phyloP scores from a whole-genome alignment of 257 asterid genomes.

The Penstemon davidsonii region DNA sequence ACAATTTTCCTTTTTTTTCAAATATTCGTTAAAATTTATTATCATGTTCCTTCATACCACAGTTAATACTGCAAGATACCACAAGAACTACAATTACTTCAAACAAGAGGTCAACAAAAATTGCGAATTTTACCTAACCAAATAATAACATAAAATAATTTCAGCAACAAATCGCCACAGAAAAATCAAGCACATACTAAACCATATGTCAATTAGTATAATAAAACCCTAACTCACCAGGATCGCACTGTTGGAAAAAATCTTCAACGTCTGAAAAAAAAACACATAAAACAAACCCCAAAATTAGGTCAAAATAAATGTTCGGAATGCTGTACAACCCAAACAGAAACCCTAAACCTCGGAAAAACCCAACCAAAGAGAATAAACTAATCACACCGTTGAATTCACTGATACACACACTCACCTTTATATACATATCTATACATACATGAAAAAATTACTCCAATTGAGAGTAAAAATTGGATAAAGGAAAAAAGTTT shows the following conservation, averaged over 20 bases:
- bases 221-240: constrained; percentile 44
- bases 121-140: constrained; percentile 4
- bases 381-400: background rate
- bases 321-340: constrained; percentile 17
- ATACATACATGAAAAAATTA: constrained; percentile 8
- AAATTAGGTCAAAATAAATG: constrained; percentile 21
- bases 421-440: too few species aligned
- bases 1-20: background rate
- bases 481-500: background rate
- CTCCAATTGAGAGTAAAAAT: background rate
- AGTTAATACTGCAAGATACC: background rate
- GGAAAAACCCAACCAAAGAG: constrained; percentile 10
- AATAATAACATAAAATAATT: constrained; percentile 5
- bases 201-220: background rate
- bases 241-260: constrained; percentile 52
- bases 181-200: background rate
- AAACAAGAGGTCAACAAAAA: constrained; percentile 8
- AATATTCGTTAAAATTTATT: background rate
- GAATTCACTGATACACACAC: constrained; percentile 6
- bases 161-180: background rate
- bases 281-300: constrained; percentile 26
- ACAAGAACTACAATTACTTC: background rate
- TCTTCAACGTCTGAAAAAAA: constrained; percentile 45
- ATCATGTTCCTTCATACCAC: constrained; percentile 3
- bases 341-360: constrained; percentile 35